phyloP scores from a whole-genome alignment of 495 filamentous ascomycete species.

The Beverwykella pulmonaria region DNA sequence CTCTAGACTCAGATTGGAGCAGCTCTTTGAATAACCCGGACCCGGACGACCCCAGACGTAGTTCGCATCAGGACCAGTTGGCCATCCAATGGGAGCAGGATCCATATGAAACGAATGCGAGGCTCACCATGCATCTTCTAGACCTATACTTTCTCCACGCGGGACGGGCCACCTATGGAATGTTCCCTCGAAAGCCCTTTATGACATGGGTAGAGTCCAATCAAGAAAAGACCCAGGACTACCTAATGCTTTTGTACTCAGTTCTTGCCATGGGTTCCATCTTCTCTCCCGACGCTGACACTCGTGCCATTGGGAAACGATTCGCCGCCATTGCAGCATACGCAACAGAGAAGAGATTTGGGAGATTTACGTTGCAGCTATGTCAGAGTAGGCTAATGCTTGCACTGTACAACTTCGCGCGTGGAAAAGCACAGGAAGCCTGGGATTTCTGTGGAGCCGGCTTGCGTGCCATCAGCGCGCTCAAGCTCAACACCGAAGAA shows the following conservation, averaged over 20 bases:
- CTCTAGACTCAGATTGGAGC: constrained; percentile 33
- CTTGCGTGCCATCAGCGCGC: constrained; percentile 57
- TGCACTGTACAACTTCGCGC: constrained; percentile 64
- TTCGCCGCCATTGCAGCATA: constrained; percentile 63
- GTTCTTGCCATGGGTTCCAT: constrained; percentile 62
- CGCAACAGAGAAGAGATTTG: constrained; percentile 56
- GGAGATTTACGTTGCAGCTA: constrained; percentile 59
- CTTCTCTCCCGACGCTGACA: constrained; percentile 59
- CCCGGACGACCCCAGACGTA: constrained; percentile 37
- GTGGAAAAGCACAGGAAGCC: constrained; percentile 55
- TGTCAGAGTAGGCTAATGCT: constrained; percentile 66
- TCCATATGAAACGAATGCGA: constrained; percentile 55
- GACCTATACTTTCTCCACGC: constrained; percentile 59
- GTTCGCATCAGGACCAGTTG: constrained; percentile 44
- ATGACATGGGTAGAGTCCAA: constrained; percentile 56
- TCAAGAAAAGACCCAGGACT: constrained; percentile 60
- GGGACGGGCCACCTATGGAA: constrained; percentile 57
- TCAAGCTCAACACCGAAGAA: constrained; percentile 65
- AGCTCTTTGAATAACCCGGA: constrained; percentile 33
- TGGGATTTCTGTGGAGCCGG: constrained; percentile 65
- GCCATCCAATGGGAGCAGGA: constrained; percentile 63
- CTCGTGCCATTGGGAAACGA: constrained; percentile 50
- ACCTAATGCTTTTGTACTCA: constrained; percentile 71
- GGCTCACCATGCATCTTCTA: constrained; percentile 54
- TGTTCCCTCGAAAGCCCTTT: constrained; percentile 60